Conservation (phyloP, 139 green algal species). For the Coelastrella sp. region DNA sequence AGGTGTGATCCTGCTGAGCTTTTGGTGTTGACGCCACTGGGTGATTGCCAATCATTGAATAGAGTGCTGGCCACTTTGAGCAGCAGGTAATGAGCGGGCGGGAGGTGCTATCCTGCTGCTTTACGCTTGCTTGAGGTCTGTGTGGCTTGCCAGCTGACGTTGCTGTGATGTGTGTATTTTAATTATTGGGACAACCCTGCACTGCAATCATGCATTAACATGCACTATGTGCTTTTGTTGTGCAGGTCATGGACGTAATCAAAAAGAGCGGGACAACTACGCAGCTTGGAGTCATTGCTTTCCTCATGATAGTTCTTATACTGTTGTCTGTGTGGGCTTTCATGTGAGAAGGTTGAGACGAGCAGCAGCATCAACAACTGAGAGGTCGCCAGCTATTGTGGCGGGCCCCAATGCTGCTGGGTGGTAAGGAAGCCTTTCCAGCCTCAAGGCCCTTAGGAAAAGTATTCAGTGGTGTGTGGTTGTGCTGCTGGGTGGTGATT, state of each 20-base stretch:
- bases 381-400: not conserved
- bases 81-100: not conserved
- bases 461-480: not conserved
- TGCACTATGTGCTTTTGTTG: not conserved
- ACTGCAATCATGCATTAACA: too few relatives aligned
- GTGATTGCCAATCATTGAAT: not conserved
- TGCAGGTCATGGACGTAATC: conserved; percentile 67
- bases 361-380: not conserved
- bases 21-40: not conserved
- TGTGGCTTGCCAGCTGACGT: too few relatives aligned
- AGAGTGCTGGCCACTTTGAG: not conserved
- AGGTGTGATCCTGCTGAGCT: conserved; percentile 65
- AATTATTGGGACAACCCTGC: not conserved
- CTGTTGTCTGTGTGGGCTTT: conserved; percentile 61
- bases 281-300: conserved; percentile 76
- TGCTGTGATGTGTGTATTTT: not conserved
- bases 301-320: conserved; percentile 70
- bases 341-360: not conserved
- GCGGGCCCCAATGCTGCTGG: too few relatives aligned
- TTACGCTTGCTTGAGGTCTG: not conserved
- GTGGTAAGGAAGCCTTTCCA: not conserved
- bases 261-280: conserved; percentile 78
- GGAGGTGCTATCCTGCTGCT: not conserved
- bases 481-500: too few relatives aligned
- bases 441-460: not conserved